A percentile compares a stretch with the other conserved stretches of the same genome.
phyloP scores from a whole-genome alignment of 2,329 filamentous ascomycete genomes.

The Immersiporthe knoxdaviesiana region DNA sequence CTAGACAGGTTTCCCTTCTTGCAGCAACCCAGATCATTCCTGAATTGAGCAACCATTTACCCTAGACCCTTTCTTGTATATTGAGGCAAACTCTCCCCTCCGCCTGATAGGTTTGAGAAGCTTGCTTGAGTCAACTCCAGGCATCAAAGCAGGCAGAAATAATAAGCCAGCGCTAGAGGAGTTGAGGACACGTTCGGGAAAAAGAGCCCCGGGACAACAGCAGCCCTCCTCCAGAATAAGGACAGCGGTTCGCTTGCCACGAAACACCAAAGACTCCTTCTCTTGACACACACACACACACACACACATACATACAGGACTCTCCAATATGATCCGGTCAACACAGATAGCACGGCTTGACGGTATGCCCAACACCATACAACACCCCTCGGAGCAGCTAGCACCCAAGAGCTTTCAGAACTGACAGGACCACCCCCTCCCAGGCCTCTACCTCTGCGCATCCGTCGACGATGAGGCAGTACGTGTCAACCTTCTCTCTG shows the following conservation, averaged over 20 bases:
- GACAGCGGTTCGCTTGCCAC: background rate
- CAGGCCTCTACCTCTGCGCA: slow-evolving; percentile 94
- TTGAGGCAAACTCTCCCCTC: background rate
- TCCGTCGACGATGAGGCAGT: slow-evolving; percentile 90
- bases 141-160: slow-evolving; percentile 10
- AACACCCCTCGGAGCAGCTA: slow-evolving; percentile 10
- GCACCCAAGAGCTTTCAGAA: background rate
- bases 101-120: background rate
- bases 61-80: background rate
- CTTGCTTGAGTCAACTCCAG: background rate
- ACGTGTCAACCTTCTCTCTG: slow-evolving; percentile 32
- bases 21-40: background rate
- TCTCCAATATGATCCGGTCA: slow-evolving; percentile 74
- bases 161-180: background rate
- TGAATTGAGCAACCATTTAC: background rate
- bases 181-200: slow-evolving; percentile 26
- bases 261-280: background rate
- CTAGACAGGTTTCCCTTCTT: background rate
- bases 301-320: background rate
- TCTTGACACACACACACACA: background rate
- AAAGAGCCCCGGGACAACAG: background rate
- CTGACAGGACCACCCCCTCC: slow-evolving; percentile 28
- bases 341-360: slow-evolving; percentile 95
- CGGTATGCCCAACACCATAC: slow-evolving; percentile 54
- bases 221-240: slow-evolving; percentile 1